phyloP scores from a whole-genome alignment of 768 basidiomycete species.

The Phlebiopsis gigantea region DNA sequence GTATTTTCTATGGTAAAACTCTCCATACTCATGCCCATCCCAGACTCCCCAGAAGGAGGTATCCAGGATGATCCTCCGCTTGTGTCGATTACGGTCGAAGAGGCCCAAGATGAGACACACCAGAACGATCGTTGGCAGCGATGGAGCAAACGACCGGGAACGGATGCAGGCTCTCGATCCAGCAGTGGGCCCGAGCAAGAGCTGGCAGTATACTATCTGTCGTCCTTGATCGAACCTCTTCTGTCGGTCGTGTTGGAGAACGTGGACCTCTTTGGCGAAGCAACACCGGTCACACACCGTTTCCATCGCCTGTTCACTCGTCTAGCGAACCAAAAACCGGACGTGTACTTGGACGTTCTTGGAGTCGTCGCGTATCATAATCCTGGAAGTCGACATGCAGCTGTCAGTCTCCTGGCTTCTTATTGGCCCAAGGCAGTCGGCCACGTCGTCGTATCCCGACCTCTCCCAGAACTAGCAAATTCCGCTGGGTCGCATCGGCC shows the following conservation, averaged over 20 bases:
- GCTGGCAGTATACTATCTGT: conserved; percentile 48
- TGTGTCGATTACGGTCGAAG: conserved; percentile 61
- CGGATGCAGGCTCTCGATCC: conserved; percentile 30
- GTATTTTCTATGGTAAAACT: conserved; percentile 4
- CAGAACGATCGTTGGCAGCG: conserved; percentile 17
- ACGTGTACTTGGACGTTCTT: conserved; percentile 66
- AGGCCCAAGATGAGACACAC: conserved; percentile 29
- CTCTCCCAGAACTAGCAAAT: conserved; percentile 39
- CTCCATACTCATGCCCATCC: conserved; percentile 5
- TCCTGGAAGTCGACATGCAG: conserved; percentile 45
- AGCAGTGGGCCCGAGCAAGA: conserved; percentile 55
- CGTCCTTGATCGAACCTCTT: conserved; percentile 59
- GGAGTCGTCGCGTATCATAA: conserved; percentile 68
- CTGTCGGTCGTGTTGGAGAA: conserved; percentile 57
- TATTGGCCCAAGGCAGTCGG: conserved; percentile 70
- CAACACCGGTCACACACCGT: conserved; percentile 37
- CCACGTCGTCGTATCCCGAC: conserved; percentile 54
- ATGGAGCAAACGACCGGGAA: conserved; percentile 16
- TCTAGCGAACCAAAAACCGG: conserved; percentile 54
- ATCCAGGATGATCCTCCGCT: conserved; percentile 25
- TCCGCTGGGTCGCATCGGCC: conserved; percentile 12
- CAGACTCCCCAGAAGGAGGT: neutral
- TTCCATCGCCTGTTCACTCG: conserved; percentile 50
- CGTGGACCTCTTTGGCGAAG: conserved; percentile 35
- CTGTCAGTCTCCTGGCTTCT: conserved; percentile 48